A percentile compares a stretch with the other conserved stretches of the same genome.
These are phyloP conservation scores for Xylariales sp. DNA, from an alignment of 2,329 filamentous ascomycete genomes.

Conservation along the genomic window DNA sequence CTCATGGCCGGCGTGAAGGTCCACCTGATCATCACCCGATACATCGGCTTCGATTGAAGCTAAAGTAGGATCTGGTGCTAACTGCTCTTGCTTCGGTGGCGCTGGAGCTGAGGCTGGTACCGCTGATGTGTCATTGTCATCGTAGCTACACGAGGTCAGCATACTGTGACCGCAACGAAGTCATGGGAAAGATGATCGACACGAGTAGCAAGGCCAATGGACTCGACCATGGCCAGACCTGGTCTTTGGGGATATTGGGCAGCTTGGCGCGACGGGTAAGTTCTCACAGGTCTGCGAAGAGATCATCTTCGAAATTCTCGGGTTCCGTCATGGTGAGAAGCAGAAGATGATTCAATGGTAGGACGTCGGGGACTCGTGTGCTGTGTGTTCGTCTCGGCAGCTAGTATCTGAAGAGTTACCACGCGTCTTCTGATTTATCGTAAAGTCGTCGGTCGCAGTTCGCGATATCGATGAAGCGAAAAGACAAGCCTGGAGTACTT, in stretches of 20 bases:
- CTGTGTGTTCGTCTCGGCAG: too few species aligned
- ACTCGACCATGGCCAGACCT: too few species aligned
- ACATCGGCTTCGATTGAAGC: conserved; percentile 23
- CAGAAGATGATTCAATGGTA: not conserved
- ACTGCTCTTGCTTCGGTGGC: conserved; percentile 13
- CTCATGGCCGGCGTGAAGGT: conserved; percentile 17
- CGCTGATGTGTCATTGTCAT: conserved; percentile 56
- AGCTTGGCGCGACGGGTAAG: too few species aligned
- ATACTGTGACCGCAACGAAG: not conserved
- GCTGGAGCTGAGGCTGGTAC: conserved; percentile 9
- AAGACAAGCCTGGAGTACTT: too few species aligned
- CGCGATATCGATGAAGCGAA: too few species aligned
- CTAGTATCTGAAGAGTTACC: too few species aligned
- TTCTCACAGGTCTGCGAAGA: conserved; percentile 90
- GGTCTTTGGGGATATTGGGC: too few species aligned
- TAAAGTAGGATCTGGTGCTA: conserved; percentile 26
- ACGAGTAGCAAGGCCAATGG: too few species aligned
- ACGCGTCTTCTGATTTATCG: too few species aligned
- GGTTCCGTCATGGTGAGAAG: conserved; percentile 64
- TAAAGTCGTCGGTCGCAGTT: too few species aligned
- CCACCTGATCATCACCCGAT: conserved; percentile 13
- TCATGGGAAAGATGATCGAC: too few species aligned
- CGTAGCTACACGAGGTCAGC: conserved; percentile 46
- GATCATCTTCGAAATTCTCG: conserved; percentile 85
- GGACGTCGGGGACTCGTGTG: too few species aligned